Conservation (phyloP, 768 basidiomycete species). For the Boletus rex-veris region DNA sequence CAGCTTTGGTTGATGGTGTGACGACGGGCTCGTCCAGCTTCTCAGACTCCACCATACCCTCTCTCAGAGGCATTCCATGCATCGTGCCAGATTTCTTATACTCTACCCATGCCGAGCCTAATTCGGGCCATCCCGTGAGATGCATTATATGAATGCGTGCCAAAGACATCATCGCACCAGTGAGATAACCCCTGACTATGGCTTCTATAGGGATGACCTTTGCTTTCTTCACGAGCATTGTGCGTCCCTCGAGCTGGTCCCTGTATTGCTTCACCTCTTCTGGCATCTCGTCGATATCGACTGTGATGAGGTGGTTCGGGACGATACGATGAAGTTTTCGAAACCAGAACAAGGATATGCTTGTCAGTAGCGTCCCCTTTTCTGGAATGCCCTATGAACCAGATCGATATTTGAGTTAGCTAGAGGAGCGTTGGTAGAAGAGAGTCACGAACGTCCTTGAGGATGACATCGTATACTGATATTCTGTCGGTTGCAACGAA, state of each 20-base stretch:
- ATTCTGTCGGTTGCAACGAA: conserved; percentile 96
- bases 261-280: conserved; percentile 68
- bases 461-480: conserved; percentile 94
- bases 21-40: conserved; percentile 81
- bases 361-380: conserved; percentile 87
- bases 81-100: conserved; percentile 86
- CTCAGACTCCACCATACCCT: conserved; percentile 79
- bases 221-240: conserved; percentile 90
- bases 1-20: conserved; percentile 97
- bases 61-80: conserved; percentile 76
- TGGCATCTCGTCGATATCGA: conserved; percentile 78
- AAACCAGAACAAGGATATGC: conserved; percentile 96
- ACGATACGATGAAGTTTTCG: conserved; percentile 72
- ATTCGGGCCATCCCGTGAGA: conserved; percentile 5
- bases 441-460: conserved; percentile 72
- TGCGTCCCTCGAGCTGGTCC: conserved; percentile 74
- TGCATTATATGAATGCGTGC: not conserved
- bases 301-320: conserved; percentile 87
- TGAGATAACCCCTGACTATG: conserved; percentile 93
- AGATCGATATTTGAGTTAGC: not conserved
- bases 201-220: conserved; percentile 89
- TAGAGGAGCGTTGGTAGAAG: not conserved
- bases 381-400: conserved; percentile 79
- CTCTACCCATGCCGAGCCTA: conserved; percentile 95
- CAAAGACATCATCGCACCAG: conserved; percentile 58